Evolutionary conservation across 1,139 yeast genomes (phyloP).

Genomic region (Lipomyces yarrowii): DNA sequence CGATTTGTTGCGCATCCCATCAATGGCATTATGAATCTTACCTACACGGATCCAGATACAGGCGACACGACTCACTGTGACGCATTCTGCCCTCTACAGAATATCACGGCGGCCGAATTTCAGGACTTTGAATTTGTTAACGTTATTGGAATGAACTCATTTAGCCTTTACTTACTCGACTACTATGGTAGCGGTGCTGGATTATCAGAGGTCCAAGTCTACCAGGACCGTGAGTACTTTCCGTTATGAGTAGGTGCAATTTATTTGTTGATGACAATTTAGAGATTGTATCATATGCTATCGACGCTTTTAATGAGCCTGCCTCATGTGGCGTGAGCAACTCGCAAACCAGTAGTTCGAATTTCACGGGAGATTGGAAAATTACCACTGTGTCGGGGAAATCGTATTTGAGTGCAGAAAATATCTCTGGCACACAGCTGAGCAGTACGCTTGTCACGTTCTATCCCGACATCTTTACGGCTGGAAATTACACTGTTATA

Average conservation of each 20-base stretch:
- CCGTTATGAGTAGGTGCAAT: constrained; percentile 8
- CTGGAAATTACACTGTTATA: constrained; percentile 74
- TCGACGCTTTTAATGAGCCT: constrained; percentile 71
- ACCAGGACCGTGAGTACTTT: constrained; percentile 52
- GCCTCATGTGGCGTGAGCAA: constrained; percentile 37
- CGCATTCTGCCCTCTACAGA: constrained; percentile 76
- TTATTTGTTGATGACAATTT: background rate
- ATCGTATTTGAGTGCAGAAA: constrained; percentile 36
- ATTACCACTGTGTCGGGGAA: constrained; percentile 40
- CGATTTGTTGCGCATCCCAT: constrained; percentile 78
- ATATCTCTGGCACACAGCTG: constrained; percentile 41
- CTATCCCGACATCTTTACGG: constrained; percentile 67
- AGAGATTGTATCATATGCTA: constrained; percentile 66
- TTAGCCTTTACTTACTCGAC: constrained; percentile 67
- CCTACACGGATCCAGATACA: constrained; percentile 75
- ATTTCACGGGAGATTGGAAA: constrained; percentile 20
- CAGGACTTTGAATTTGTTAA: constrained; percentile 86
- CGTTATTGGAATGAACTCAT: constrained; percentile 58
- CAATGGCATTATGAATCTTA: constrained; percentile 87
- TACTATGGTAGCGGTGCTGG: constrained; percentile 74
- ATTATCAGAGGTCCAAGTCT: constrained; percentile 72
- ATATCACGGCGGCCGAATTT: constrained; percentile 52
- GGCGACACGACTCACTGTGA: constrained; percentile 62
- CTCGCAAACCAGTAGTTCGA: constrained; percentile 5
- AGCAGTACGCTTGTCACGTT: constrained; percentile 55